These are phyloP conservation scores for Lagenidium sp. DNA, from an alignment of 352 stramenopile species.

Conservation along the genomic window DNA sequence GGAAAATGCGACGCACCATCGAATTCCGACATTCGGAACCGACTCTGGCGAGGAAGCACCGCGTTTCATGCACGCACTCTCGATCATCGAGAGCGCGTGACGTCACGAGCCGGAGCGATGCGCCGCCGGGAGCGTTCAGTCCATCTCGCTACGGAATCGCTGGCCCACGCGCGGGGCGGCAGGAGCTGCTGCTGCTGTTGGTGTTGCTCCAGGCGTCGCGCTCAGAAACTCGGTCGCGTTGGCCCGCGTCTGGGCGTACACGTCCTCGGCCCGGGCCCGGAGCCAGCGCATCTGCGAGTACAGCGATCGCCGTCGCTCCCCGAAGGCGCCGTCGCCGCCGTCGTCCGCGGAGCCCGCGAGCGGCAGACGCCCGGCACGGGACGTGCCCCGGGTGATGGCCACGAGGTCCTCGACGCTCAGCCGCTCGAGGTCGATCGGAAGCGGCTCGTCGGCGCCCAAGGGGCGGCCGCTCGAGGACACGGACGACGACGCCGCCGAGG, in stretches of 20 bases:
- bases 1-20: too few relatives aligned
- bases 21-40: too few relatives aligned
- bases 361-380: background rate
- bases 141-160: too few relatives aligned
- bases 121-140: too few relatives aligned
- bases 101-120: too few relatives aligned
- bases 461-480: background rate
- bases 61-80: too few relatives aligned
- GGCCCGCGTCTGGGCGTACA: constrained; percentile 12
- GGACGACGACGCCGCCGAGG: too few relatives aligned
- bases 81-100: too few relatives aligned
- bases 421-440: too few relatives aligned
- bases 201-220: too few relatives aligned
- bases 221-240: constrained; percentile 11
- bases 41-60: too few relatives aligned
- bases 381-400: background rate
- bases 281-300: constrained; percentile 14
- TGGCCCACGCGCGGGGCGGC: constrained; percentile 6
- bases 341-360: background rate
- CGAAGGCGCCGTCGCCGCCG: background rate
- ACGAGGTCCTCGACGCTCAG: too few relatives aligned
- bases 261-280: constrained; percentile 9
- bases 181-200: constrained; percentile 5
- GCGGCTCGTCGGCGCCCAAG: background rate
- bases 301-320: constrained; percentile 10